Conservation (phyloP, 2,329 filamentous ascomycete species). For the Beauveria brongniartii region DNA sequence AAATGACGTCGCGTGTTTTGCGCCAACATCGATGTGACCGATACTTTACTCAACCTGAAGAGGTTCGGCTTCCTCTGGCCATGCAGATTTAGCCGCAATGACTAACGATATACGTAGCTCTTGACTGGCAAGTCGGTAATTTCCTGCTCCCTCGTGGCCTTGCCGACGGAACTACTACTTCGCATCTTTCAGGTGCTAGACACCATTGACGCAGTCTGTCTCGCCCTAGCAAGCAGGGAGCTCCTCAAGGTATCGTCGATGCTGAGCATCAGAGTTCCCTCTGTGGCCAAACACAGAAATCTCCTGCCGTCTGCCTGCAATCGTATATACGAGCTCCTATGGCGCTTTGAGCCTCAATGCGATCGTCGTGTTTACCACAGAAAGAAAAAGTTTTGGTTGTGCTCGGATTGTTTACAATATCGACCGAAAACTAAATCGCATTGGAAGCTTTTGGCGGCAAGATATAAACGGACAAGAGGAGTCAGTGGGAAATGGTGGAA, state of each 20-base stretch:
- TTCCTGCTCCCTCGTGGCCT: background rate
- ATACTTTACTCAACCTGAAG: background rate
- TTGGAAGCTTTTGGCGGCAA: background rate
- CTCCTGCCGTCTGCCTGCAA: background rate
- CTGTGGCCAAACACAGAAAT: background rate
- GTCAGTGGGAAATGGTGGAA: background rate
- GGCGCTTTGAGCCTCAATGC: background rate
- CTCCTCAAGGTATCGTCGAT: background rate
- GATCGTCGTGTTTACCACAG: background rate
- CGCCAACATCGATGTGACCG: background rate
- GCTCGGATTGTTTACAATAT: background rate
- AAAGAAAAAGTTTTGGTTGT: background rate
- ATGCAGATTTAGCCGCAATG: background rate
- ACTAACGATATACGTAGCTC: background rate
- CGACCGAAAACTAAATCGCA: background rate
- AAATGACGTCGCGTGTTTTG: background rate
- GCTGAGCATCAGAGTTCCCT: background rate
- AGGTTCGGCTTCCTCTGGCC: background rate
- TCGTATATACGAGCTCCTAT: background rate
- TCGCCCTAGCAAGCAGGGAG: background rate
- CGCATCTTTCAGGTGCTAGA: background rate
- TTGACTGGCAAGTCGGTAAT: background rate
- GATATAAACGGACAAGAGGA: background rate
- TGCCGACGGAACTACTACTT: background rate
- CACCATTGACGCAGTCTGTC: background rate